Evolutionary conservation across 2,329 filamentous ascomycete genomes (phyloP).

Genomic region (Colletotrichum sublineola): DNA sequence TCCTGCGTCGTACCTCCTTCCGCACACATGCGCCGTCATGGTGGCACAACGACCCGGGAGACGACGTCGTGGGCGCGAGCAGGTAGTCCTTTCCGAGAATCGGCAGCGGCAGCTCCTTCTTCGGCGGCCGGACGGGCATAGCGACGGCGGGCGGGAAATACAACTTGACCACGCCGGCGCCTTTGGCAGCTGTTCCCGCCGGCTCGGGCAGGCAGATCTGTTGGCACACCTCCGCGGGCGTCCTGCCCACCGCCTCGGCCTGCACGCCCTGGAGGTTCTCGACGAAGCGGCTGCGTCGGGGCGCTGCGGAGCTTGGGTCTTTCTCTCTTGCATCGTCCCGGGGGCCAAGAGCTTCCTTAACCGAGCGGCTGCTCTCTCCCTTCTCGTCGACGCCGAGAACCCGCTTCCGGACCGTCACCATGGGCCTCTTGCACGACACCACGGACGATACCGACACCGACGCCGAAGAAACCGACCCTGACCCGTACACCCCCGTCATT

Average conservation of each 20-base stretch:
- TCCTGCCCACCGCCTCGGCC: not conserved
- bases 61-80: not conserved
- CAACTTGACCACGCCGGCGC: not conserved
- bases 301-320: no score
- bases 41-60: not conserved
- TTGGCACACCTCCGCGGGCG: not conserved
- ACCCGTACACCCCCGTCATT: not conserved
- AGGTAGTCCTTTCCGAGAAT: no score
- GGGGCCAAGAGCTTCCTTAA: no score
- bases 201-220: not conserved
- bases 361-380: constrained; percentile 19
- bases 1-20: constrained; percentile 4
- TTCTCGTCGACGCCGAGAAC: constrained; percentile 7
- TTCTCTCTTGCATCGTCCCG: not conserved
- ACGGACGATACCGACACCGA: constrained; percentile 1
- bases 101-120: not conserved
- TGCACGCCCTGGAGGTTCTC: not conserved
- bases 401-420: constrained; percentile 7
- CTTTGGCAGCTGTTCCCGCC: not conserved
- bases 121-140: not conserved
- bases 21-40: constrained; percentile 4
- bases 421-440: not conserved
- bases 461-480: not conserved
- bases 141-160: not conserved
- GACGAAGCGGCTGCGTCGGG: not conserved